Percentiles rank a stretch among this genome's conserved stretches.
Evolutionary conservation across 148 eudicot species (phyloP).

Genomic region (Tetragonia tetragonoides): DNA sequence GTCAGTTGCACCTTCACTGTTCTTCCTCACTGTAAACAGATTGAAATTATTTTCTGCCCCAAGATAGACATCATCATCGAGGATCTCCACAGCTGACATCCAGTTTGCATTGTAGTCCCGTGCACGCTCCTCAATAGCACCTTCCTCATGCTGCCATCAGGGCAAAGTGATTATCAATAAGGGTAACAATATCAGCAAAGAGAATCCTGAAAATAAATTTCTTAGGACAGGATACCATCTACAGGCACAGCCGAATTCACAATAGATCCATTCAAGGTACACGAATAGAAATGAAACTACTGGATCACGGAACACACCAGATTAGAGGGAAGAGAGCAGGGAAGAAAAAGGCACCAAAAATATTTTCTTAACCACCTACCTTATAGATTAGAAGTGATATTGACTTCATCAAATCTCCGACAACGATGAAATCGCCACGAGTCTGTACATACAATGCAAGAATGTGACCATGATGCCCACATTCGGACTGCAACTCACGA

Average conservation of each 20-base stretch:
- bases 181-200: background rate
- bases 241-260: no score
- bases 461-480: constrained; percentile 98
- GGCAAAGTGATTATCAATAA: background rate
- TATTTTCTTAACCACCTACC: constrained; percentile 35
- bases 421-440: constrained; percentile 94
- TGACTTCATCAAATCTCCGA: constrained; percentile 97
- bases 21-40: constrained; percentile 87
- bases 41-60: constrained; percentile 90
- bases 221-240: no score
- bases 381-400: constrained; percentile 85
- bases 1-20: constrained; percentile 92
- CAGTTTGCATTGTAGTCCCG: constrained; percentile 97
- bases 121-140: constrained; percentile 98
- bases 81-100: constrained; percentile 99
- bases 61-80: constrained; percentile 80
- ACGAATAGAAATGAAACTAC: no score
- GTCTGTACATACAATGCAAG: constrained; percentile 97
- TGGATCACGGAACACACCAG: background rate
- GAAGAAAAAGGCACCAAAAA: background rate
- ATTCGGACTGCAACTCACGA: constrained; percentile 89
- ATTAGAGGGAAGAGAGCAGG: no score
- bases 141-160: constrained; percentile 83
- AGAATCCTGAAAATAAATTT: background rate
- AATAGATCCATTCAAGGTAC: no score